Conservation (phyloP, 805 yeast genomes). For the Teunomyces atbi region DNA sequence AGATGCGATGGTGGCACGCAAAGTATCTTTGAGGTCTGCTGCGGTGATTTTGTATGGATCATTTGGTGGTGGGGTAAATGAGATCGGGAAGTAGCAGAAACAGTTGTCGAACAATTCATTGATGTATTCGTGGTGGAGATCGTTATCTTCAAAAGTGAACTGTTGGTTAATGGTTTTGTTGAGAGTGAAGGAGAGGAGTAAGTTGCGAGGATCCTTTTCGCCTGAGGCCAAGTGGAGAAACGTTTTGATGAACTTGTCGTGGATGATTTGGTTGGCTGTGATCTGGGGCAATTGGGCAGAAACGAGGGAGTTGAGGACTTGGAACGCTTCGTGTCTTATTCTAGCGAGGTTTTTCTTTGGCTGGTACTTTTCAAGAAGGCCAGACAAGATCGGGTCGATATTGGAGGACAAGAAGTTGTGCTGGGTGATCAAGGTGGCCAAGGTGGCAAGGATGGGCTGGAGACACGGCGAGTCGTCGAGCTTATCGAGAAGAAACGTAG, state of each 20-base stretch:
- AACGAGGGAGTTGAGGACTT: conserved; percentile 41
- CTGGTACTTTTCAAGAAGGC: conserved; percentile 35
- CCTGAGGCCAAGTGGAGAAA: conserved; percentile 74
- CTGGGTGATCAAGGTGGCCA: conserved; percentile 52
- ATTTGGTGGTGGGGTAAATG: conserved; percentile 87
- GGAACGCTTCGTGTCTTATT: conserved; percentile 59
- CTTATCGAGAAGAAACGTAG: conserved; percentile 62
- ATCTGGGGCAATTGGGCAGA: conserved; percentile 22
- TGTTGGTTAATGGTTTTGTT: conserved; percentile 45
- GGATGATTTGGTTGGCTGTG: conserved; percentile 15
- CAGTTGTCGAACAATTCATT: conserved; percentile 82
- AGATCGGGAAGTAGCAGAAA: conserved; percentile 95
- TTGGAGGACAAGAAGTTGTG: conserved; percentile 39
- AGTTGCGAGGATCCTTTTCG: conserved; percentile 92
- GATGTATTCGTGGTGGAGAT: conserved; percentile 39
- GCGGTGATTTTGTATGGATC: conserved; percentile 85
- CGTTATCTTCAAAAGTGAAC: conserved; percentile 26
- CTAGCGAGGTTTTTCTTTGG: conserved; percentile 60
- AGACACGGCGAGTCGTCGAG: conserved; percentile 61
- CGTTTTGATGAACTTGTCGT: conserved; percentile 48
- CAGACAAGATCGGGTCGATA: conserved; percentile 10
- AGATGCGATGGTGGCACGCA: conserved; percentile 63
- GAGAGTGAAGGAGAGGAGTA: conserved; percentile 65
- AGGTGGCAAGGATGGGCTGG: conserved; percentile 51
- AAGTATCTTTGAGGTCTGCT: conserved; percentile 59